phyloP scores from a whole-genome alignment of 2,329 filamentous ascomycete genomes.

The Chaetomium sp. region DNA sequence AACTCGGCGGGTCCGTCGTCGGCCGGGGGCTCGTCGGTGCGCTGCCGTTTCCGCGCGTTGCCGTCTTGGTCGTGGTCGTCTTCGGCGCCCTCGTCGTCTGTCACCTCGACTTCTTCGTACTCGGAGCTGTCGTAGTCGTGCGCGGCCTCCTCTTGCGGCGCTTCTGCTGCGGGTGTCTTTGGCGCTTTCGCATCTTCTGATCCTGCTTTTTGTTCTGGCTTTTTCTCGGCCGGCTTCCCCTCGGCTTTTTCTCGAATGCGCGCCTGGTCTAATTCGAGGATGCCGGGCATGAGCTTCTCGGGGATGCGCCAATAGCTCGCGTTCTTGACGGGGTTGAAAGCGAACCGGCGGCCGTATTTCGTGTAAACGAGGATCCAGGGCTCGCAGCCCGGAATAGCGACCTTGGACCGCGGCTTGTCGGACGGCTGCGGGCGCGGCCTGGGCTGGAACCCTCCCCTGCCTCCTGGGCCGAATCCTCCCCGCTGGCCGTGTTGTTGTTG shows the following conservation, averaged over 20 bases:
- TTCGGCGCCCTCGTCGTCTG: constrained; percentile 61
- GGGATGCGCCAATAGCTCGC: constrained; percentile 96
- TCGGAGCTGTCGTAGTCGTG: constrained; percentile 64
- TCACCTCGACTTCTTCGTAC: constrained; percentile 76
- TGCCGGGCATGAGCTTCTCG: constrained; percentile 78
- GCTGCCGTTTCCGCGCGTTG: constrained; percentile 52
- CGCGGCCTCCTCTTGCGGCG: constrained; percentile 40
- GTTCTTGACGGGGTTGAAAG: constrained; percentile 83
- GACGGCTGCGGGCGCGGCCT: constrained; percentile 67
- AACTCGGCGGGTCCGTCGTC: constrained; percentile 69
- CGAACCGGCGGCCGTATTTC: constrained; percentile 84
- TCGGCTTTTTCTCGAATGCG: constrained; percentile 62
- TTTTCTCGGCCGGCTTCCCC: constrained; percentile 26
- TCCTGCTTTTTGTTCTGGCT: constrained; percentile 36
- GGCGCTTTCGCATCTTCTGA: constrained; percentile 34
- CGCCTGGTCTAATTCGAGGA: constrained; percentile 71
- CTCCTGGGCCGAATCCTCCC: constrained; percentile 49
- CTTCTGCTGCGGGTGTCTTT: constrained; percentile 35
- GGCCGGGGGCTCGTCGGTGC: constrained; percentile 46
- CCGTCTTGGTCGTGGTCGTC: constrained; percentile 53
- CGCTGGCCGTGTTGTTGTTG: constrained; percentile 39
- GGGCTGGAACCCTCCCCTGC: constrained; percentile 57
- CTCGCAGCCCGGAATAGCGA: constrained; percentile 75
- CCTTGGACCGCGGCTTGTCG: constrained; percentile 80
- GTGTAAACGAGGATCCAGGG: constrained; percentile 95